Base-by-base conservation (phyloP, 2,329 filamentous ascomycete genomes). In the Leptographium radiaticola region DNA sequence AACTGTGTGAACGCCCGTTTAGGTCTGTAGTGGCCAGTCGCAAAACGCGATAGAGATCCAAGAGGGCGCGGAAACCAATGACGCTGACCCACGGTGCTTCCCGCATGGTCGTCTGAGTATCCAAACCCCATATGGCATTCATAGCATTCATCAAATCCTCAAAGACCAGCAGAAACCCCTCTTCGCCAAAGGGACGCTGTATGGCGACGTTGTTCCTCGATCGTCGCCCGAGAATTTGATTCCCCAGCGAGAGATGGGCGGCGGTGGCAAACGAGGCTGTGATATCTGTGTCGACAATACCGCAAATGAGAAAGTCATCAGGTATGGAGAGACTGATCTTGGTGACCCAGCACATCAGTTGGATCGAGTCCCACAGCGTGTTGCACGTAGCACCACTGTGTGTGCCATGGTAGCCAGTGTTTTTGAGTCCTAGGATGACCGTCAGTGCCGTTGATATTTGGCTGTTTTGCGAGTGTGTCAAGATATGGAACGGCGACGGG, bases 301-400 rank as follows among this genome's bases (percentile, higher is more conserved):
- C 53, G 30, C 53, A 54, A 18, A 54, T 54, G 36, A 54, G 53
- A 31, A 54, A 54, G 34, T 54, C 53, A 13, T 54, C 53, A 12
- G 53, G 53, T 7, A 54, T 31, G 39, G 48, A 54, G n/a, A 54
- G 48, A 43, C 53, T 54, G 48, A 51, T 47, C 42, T 51, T 51
- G 48, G 44, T 36, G 7, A 51, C 48, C 48, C 48, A 51, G 53
- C 53, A 54, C 2, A 54, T 33, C 16, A 54, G 30, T 20, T 47
- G 42, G 13, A 30, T 30, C 2, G 53, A 33, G n/a, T 43, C 33
- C 53, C 53, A 54, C 10, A 54, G 43, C 12, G 40, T 5, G 9
- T 50, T 40, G 15, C 20, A 11, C 3, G 51, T 53, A 15, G 20
- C n/a, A 6, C 16, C 34, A 25, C 2, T 1, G 31, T 31, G 16